Evolutionary conservation across 129 eudicot species (phyloP), one percentile per base, ranked within the genome.

Genomic region (Lonicera japonica): DNA sequence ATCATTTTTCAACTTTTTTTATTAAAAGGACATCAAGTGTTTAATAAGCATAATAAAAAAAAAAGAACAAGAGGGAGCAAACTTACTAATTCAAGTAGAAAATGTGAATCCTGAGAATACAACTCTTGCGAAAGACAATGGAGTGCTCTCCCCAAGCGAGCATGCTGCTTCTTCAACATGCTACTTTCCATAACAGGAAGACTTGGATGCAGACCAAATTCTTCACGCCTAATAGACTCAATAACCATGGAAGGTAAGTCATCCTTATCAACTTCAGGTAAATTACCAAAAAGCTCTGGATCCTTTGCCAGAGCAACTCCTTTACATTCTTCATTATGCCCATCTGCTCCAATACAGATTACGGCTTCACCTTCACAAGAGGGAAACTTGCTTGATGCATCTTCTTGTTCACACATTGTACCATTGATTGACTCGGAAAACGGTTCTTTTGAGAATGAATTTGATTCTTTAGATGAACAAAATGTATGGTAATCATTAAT

Each of bases 71-170:
- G 34, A n/a, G n/a, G n/a, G 14, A 29, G 12, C 11, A 48, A 23
- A 21, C 74, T 56, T 82, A 87, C 96, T 78, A 91, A 88, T 82
- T 91, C 98, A 21, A 91, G 75, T 52, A 91, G 87, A 77, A 91
- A 91, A 74, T 91, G 98, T 5, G 98, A 91, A 67, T 91, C 96
- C 70, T 91, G n/a, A n/a, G n/a, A n/a, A n/a, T n/a, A n/a, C n/a
- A n/a, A n/a, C n/a, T n/a, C n/a, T n/a, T n/a, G n/a, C n/a, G 98
- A 91, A 66, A 91, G 98, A 67, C 98, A 87, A 78, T 84, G 90
- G 60, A 91, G 95, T 62, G 98, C 98, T 81, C 98, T 85, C 70
- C 98, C 98, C 65, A 91, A 74, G 23, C 98, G 90, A 77, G 98
- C 90, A 67, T 91, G 96, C 64, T 91, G 98, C 83, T 87, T 91